These are phyloP conservation scores for Neoboletus subvelutipes DNA, from an alignment of 768 basidiomycete species.

Conservation along the genomic window DNA sequence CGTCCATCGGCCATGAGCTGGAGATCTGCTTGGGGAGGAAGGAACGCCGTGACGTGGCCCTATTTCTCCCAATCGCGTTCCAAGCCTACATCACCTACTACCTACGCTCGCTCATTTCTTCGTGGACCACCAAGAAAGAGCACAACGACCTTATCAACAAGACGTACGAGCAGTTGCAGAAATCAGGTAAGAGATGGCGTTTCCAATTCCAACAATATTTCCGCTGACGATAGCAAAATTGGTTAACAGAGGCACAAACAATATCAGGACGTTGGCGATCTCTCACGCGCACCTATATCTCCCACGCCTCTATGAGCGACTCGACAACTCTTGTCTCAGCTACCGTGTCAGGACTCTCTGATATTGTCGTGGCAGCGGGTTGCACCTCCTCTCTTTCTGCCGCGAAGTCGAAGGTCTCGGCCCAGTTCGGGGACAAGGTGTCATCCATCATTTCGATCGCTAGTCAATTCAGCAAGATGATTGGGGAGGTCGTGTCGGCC, in stretches of 20 bases:
- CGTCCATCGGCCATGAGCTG: conserved; percentile 3
- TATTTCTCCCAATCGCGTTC: conserved; percentile 10
- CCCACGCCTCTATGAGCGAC: background rate
- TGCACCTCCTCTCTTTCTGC: background rate
- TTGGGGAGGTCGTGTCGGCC: conserved; percentile 4
- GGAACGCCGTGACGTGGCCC: background rate
- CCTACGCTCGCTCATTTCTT: conserved; percentile 1
- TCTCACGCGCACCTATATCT: conserved; percentile 7
- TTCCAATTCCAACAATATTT: no score
- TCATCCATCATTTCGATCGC: conserved; percentile 4
- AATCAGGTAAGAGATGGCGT: background rate
- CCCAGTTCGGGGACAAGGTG: conserved; percentile 3
- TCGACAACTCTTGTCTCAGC: background rate
- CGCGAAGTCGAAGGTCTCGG: background rate
- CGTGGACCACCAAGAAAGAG: conserved; percentile 8
- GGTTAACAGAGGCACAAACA: conserved; percentile 3
- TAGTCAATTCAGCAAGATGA: conserved; percentile 5
- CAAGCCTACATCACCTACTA: conserved; percentile 6
- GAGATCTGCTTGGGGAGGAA: background rate
- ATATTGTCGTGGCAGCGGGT: conserved; percentile 8
- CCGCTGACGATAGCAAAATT: background rate
- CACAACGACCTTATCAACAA: background rate
- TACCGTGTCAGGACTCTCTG: background rate
- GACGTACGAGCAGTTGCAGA: conserved; percentile 7
- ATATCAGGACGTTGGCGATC: conserved; percentile 11